Conservation (phyloP, 495 filamentous ascomycete genomes). For the Hypoxylon intermedium region DNA sequence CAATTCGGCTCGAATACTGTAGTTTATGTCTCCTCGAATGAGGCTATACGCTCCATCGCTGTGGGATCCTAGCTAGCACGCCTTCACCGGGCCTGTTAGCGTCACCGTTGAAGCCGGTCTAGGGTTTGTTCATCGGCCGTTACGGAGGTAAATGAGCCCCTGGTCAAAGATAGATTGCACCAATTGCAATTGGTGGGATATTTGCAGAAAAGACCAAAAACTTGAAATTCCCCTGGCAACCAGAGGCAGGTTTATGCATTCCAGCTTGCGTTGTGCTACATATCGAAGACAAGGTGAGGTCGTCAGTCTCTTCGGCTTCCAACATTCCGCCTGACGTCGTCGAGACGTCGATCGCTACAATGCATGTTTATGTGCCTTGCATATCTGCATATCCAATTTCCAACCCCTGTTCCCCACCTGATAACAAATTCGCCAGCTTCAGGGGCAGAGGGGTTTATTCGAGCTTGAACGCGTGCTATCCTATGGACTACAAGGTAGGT, state of each 20-base stretch:
- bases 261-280: not conserved
- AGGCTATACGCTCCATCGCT: constrained; percentile 8
- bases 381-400: constrained; percentile 25
- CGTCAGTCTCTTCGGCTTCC: not conserved
- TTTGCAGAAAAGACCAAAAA: constrained; percentile 6
- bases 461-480: too few species aligned
- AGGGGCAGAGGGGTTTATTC: too few species aligned
- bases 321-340: not conserved
- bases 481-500: too few species aligned
- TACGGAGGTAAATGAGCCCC: constrained; percentile 11
- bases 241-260: not conserved
- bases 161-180: not conserved
- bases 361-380: constrained; percentile 23
- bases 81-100: constrained; percentile 8
- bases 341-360: constrained; percentile 23
- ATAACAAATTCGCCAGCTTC: too few species aligned
- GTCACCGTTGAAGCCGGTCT: constrained; percentile 3
- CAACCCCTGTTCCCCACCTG: constrained; percentile 13
- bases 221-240: not conserved
- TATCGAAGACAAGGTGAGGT: not conserved
- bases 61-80: constrained; percentile 28
- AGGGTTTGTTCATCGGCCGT: not conserved
- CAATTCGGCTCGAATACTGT: not conserved
- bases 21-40: not conserved
- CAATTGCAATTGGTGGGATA: constrained; percentile 4